Base-by-base conservation (phyloP, 2,329 filamentous ascomycete species). In the Fusarium siculi region DNA sequence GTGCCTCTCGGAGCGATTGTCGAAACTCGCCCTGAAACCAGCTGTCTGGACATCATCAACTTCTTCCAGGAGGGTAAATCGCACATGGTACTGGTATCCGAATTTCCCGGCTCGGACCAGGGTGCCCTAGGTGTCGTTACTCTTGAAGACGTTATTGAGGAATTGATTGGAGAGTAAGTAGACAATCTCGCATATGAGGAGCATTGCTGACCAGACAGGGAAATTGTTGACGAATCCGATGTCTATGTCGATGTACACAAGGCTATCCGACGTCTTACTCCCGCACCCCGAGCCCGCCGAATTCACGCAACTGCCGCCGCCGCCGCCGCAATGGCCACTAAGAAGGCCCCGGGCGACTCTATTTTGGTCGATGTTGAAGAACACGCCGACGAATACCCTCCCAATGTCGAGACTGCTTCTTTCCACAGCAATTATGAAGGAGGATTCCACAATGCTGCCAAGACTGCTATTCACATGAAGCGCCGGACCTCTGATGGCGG, bases 41-140 rank as follows among this genome's bases (percentile, higher is more conserved):
- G 95, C 84, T 99, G 96, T 81, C 84, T 99, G 63, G 96, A 99
- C 81, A 98, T 99, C 78, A 94, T 99, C 84, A 99, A 99, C 84
- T 99, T 98, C 83, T 99, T 99, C 85, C 96, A 99, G 82, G 96
- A 99, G 85, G 96, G 96, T 77, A 99, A 99, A 82, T 97, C 95
- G 4, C 96, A 99, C 82, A 97, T 99, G 95, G 96, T 98, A 1
- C 86, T 99, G 34, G 96, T 98, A 14, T 98, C 96, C 0, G 93
- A 97, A 78, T 87, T 83, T 37, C 96, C 96, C 2, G 95, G 96
- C n/a, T 94, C 97, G 74, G 92, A 97, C 78, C 91, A 93, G 77
- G 96, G 96, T 50, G 95, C 95, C 10, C 86, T 97, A 18, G 96
- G 96, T 63, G 96, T 99, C 7, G 94, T 99, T 21, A 99, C 96